Evolutionary conservation across 169 alveolate species (phyloP), one percentile per base, ranked within the genome.

Genomic region (Eimeria acervulina): DNA sequence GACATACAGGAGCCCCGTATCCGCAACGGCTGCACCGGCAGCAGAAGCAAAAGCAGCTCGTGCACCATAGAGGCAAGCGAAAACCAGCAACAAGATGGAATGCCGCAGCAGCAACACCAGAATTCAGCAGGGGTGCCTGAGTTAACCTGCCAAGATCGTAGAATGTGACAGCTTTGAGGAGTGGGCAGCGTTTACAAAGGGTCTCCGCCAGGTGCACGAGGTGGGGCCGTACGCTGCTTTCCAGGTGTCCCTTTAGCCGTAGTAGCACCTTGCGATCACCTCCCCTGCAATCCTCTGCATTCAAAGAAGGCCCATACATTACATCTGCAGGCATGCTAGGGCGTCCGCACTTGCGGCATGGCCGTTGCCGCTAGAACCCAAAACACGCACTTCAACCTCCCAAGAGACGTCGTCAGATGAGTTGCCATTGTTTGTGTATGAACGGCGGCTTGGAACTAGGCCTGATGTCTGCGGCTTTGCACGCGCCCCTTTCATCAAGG

Each of bases 181-280:
- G n/a, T 31, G 92, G 92, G 19, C 40, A 84, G 26, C 38, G 52
- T 33, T 21, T 12, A 12, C 70, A 21, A 59, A 84, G 92, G 6
- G 74, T 4, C 76, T 52, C 78, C 36, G 92, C 92, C 28, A 84
- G 76, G 7, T 55, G 61, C 74, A 52, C 40, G 51, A 84, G 63
- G 12, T 26, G 70, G 8, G 92, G 92, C 36, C 76, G 47, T 17
- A 68, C 78, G 26, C n/a, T 51, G 59, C n/a, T 42, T 33, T 84
- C 92, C 47, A 84, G 44, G 78, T 59, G 92, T 15, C 92, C 92
- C 76, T 55, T 84, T 15, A 84, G 26, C 80, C 92, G 92, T 78
- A 84, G 59, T 38, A 84, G 76, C 92, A 84, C 92, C 26, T 12
- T 6, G 21, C 78, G 38, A 44, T 59, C 78, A 52, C 47, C 12